A percentile compares a stretch with the other conserved stretches of the same genome.
phyloP scores from a whole-genome alignment of 2,329 filamentous ascomycete species.

The Nothopassalora personata region DNA sequence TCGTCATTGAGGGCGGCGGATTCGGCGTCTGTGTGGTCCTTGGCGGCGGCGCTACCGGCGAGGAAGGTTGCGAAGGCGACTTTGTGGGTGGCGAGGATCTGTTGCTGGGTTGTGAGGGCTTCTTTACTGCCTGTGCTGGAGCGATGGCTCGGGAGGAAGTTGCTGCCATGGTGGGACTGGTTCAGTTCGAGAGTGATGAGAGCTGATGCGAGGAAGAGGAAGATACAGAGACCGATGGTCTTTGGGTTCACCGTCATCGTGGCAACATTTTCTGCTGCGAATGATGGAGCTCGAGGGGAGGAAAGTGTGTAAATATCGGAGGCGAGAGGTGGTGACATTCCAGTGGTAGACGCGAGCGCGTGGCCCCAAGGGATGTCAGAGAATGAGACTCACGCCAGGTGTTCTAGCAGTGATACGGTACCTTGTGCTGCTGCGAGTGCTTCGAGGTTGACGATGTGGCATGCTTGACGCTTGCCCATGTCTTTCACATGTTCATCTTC shows the following conservation, averaged over 20 bases:
- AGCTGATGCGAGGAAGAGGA: constrained; percentile 32
- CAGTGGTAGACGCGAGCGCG: constrained; percentile 2
- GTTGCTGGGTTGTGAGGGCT: constrained; percentile 9
- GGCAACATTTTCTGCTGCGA: constrained; percentile 10
- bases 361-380: constrained; percentile 7
- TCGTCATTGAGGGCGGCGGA: constrained; percentile 24
- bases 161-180: constrained; percentile 15
- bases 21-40: constrained; percentile 19
- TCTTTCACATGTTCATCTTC: neutral
- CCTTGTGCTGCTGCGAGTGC: neutral
- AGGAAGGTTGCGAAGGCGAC: constrained; percentile 39
- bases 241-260: constrained; percentile 23
- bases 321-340: constrained; percentile 4
- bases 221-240: constrained; percentile 29
- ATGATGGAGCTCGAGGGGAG: neutral
- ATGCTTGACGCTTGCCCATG: neutral
- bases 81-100: constrained; percentile 22
- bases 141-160: neutral
- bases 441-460: neutral
- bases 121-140: constrained; percentile 1
- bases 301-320: neutral
- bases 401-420: neutral
- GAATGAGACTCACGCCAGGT: neutral
- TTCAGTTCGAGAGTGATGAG: constrained; percentile 30
- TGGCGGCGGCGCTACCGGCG: constrained; percentile 22